A percentile compares a stretch with the other conserved stretches of the same genome.
Evolutionary conservation across 352 stramenopile genomes (phyloP).

Genomic region (Peronospora belbahrii): DNA sequence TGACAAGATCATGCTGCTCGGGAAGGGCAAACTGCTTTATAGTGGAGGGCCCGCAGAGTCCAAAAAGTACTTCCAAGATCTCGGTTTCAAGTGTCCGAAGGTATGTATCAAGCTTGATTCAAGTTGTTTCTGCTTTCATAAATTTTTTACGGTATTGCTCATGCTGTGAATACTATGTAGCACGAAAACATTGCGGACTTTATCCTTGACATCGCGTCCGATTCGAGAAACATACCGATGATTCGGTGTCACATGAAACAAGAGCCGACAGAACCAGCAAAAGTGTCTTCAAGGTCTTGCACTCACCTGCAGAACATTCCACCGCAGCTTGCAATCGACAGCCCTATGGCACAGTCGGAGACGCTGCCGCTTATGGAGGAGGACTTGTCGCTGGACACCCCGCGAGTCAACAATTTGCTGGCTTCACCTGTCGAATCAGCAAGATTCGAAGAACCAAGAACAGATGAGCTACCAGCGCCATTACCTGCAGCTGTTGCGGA

Average conservation of each 20-base stretch:
- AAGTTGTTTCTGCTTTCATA: neutral
- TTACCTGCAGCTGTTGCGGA: constrained; percentile 8
- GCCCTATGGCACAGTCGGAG: constrained; percentile 22
- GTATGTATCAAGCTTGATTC: constrained; percentile 10
- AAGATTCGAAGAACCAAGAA: constrained; percentile 10
- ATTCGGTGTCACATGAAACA: constrained; percentile 43
- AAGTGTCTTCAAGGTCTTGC: neutral
- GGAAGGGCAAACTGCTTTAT: constrained; percentile 67
- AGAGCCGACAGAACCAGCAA: constrained; percentile 10
- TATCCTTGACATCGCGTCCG: constrained; percentile 65
- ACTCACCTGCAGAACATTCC: constrained; percentile 10
- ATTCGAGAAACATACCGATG: constrained; percentile 53
- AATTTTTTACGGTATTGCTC: constrained; percentile 5
- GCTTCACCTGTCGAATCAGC: constrained; percentile 14
- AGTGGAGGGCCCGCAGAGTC: constrained; percentile 38
- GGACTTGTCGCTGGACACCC: constrained; percentile 35
- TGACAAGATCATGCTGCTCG: constrained; percentile 88
- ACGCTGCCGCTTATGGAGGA: constrained; percentile 59
- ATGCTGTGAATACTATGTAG: constrained; percentile 8
- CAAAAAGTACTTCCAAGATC: constrained; percentile 50
- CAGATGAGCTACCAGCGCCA: constrained; percentile 17
- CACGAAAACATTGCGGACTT: constrained; percentile 81
- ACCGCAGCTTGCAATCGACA: constrained; percentile 27
- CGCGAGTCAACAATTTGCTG: constrained; percentile 30
- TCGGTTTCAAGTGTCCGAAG: constrained; percentile 60